Percentiles rank a stretch among this genome's conserved stretches.
These are phyloP conservation scores for Colletotrichum sp. DNA, from an alignment of 2,329 filamentous ascomycete genomes.

Conservation along the genomic window DNA sequence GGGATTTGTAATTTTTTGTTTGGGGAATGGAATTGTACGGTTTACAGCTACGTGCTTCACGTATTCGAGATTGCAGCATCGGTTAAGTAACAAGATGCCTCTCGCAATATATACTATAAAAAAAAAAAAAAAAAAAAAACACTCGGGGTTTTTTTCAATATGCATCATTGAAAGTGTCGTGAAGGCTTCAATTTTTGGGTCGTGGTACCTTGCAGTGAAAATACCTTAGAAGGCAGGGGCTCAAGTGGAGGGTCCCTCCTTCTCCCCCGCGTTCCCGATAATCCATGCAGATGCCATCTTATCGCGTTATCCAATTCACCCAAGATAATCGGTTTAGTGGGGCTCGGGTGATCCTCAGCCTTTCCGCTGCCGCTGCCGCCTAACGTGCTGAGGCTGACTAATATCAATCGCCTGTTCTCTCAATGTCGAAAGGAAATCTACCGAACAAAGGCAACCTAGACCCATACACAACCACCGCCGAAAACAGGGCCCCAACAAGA, in stretches of 20 bases:
- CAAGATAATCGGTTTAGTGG: not conserved
- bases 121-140: not conserved
- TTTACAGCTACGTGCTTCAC: not conserved
- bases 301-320: not conserved
- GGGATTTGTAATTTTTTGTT: not conserved
- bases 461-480: slow-evolving; percentile 39
- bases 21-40: not conserved
- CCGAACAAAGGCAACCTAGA: slow-evolving; percentile 37
- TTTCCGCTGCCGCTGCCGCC: not conserved
- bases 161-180: not conserved
- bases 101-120: not conserved
- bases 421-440: slow-evolving; percentile 31
- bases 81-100: not conserved
- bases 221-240: not conserved
- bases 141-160: not conserved
- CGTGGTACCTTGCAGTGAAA: not conserved
- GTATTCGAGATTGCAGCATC: not conserved
- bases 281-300: not conserved
- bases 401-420: slow-evolving; percentile 20
- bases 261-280: slow-evolving; percentile 3
- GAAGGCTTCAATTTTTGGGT: not conserved
- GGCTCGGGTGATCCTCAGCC: slow-evolving; percentile 10
- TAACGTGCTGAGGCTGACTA: slow-evolving; percentile 19
- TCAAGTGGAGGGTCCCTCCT: not conserved
- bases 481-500: slow-evolving; percentile 24